Base-by-base conservation (phyloP, 108 stramenopile species). In the Stephanodiscus minutulus region DNA sequence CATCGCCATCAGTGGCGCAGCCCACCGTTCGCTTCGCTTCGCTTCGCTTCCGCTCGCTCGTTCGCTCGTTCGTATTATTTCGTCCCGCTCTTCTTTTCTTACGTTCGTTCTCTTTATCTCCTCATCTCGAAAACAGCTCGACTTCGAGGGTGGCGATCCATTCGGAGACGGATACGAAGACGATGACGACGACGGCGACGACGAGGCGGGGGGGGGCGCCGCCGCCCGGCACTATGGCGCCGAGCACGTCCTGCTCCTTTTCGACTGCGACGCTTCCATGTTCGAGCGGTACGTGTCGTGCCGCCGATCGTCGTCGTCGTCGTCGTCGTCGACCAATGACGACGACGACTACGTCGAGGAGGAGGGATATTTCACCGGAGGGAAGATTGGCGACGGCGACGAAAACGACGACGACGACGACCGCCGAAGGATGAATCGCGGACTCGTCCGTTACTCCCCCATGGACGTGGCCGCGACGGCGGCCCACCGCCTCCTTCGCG, bases 231-330 rank as follows among this genome's bases (percentile, higher is more conserved):
- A 46, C 44, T 73, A 69, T 43, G 88, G 86, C 0, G 88, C 86
- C 13, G 82, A 86, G 60, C 86, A 90, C 65, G 78, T 84, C 3
- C 35, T 90, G 47, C 52, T 87, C 15, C 41, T 90, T n/a, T 48
- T 90, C 25, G 88, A 90, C 68, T 87, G 86, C 62, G 76, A 86
- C 55, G 44, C 66, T 7, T 74, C 72, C 65, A 90, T 90, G 88
- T 90, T 87, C 71, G 61, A 71, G 58, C 64, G 41, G n/a, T 71
- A 64, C 48, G 56, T 81, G 24, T 44, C 66, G 15, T 65, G 58
- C 22, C 54, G 64, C 3, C 18, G 17, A 0, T 15, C 43, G 15
- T 15, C 43, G 13, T 15, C 43, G 15, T n/a, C n/a, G n/a, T n/a
- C n/a, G 2, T 15, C 43, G 15, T 15, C 43, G 13, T 15, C 43